Conservation (phyloP, 2,329 filamentous ascomycete genomes). For the Plectosphaerella cucumerina region DNA sequence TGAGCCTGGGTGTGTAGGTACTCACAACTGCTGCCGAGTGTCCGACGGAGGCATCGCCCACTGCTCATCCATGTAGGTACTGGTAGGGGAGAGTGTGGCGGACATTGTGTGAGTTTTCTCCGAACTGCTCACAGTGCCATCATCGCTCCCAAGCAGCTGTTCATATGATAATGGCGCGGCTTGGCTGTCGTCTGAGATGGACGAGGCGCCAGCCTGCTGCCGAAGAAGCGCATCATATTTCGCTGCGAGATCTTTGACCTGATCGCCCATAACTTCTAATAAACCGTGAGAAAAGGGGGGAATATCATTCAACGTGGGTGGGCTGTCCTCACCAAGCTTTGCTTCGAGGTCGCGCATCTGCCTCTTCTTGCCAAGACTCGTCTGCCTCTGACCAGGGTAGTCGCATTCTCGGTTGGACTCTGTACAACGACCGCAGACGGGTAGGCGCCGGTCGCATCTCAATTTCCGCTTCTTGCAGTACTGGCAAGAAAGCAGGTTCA, state of each 20-base stretch:
- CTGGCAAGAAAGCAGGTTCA: background rate
- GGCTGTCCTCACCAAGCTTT: conserved; percentile 2
- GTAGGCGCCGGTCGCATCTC: conserved; percentile 20
- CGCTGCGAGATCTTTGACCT: background rate
- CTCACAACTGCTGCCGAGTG: background rate
- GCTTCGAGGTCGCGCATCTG: conserved; percentile 1
- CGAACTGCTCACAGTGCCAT: no score
- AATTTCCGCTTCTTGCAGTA: conserved; percentile 14
- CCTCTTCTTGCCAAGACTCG: background rate
- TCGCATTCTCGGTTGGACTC: conserved; percentile 11
- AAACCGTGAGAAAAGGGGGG: background rate
- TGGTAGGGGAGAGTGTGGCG: no score
- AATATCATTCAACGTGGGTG: no score
- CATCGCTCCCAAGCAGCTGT: no score
- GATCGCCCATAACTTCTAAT: background rate
- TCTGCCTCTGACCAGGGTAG: conserved; percentile 1
- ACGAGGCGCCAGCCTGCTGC: no score
- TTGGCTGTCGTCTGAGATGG: no score
- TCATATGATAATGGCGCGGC: no score
- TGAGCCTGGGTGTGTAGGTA: background rate
- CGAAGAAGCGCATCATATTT: background rate
- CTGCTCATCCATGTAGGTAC: no score
- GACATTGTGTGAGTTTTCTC: no score
- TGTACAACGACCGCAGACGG: conserved; percentile 14
- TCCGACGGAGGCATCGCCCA: background rate